These are phyloP conservation scores for Elongisporangium prolatum DNA, from an alignment of 352 stramenopile species.

Conservation along the genomic window DNA sequence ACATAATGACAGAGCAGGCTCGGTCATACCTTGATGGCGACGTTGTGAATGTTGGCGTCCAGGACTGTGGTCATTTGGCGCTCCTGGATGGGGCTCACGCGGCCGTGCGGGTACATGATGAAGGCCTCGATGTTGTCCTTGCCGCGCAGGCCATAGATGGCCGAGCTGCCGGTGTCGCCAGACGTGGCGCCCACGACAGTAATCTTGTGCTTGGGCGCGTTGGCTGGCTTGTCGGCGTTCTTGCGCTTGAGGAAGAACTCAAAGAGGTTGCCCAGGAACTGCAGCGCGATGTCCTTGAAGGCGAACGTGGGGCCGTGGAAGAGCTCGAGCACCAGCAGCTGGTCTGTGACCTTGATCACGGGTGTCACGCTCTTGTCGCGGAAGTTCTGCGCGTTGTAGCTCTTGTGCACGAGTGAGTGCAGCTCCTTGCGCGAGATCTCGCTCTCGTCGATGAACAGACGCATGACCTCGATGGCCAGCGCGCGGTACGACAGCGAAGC, in stretches of 20 bases:
- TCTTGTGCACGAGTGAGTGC: slow-evolving; percentile 88
- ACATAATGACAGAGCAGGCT: background rate
- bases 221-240: slow-evolving; percentile 56
- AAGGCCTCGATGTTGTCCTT: slow-evolving; percentile 98
- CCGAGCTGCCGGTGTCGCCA: slow-evolving; percentile 96
- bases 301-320: slow-evolving; percentile 99
- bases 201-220: slow-evolving; percentile 73
- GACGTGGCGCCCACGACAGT: slow-evolving; percentile 98
- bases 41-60: slow-evolving; percentile 98
- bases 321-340: slow-evolving; percentile 93
- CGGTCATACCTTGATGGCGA: slow-evolving; percentile 62
- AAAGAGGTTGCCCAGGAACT: slow-evolving; percentile 99
- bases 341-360: slow-evolving; percentile 87
- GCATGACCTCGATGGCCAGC: slow-evolving; percentile 94
- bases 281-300: slow-evolving; percentile 99
- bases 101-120: slow-evolving; percentile 96
- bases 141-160: slow-evolving; percentile 97
- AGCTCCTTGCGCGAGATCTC: slow-evolving; percentile 93
- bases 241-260: slow-evolving; percentile 97
- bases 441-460: slow-evolving; percentile 93
- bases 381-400: slow-evolving; percentile 91
- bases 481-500: slow-evolving; percentile 92
- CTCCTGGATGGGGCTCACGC: slow-evolving; percentile 97
- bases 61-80: slow-evolving; percentile 98
- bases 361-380: slow-evolving; percentile 92